These are phyloP conservation scores for Corinectria fuckeliana DNA, from an alignment of 2,329 filamentous ascomycete species.

Conservation along the genomic window DNA sequence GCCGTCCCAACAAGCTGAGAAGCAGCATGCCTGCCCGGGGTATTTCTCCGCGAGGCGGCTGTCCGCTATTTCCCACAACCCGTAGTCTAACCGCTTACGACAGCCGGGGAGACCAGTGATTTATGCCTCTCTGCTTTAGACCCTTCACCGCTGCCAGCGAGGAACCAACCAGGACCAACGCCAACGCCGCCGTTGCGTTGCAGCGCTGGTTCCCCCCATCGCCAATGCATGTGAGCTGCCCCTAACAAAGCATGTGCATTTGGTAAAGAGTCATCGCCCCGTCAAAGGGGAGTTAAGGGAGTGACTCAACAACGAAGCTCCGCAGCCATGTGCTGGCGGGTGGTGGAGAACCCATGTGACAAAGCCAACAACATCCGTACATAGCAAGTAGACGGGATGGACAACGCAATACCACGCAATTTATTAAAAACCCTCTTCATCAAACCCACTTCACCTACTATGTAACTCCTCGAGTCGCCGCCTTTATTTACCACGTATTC, in stretches of 20 bases:
- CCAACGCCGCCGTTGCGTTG: not conserved
- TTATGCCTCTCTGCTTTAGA: not conserved
- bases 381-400: not conserved
- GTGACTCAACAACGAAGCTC: constrained; percentile 19
- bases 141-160: not conserved
- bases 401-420: not conserved
- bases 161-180: not conserved
- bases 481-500: too few relatives aligned
- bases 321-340: not conserved
- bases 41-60: too few relatives aligned
- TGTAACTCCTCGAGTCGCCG: not conserved
- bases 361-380: not conserved
- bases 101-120: not conserved
- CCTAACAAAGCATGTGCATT: not conserved
- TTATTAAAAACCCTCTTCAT: not conserved
- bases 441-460: not conserved
- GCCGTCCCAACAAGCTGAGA: not conserved
- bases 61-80: not conserved
- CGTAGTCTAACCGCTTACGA: not conserved
- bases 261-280: constrained; percentile 8
- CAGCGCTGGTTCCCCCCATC: not conserved
- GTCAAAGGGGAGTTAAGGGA: not conserved
- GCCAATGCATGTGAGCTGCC: constrained; percentile 6
- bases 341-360: not conserved
- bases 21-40: not conserved